Percentiles rank a stretch among this genome's conserved stretches.
Evolutionary conservation across 768 basidiomycete genomes (phyloP).

Genomic region (Rhodotorula taiwanensis): DNA sequence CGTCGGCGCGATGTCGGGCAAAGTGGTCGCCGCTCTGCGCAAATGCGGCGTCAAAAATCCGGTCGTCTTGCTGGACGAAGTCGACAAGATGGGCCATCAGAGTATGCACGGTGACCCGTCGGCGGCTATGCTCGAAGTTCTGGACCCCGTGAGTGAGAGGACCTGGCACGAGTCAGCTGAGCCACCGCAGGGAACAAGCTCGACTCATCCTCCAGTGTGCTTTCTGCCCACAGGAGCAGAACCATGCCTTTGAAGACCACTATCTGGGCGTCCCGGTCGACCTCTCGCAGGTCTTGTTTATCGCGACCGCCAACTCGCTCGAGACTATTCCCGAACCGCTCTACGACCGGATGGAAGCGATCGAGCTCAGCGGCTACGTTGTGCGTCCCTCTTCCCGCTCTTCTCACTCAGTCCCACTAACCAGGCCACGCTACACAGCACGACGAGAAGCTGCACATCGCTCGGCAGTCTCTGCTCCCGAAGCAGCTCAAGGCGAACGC

Average conservation of each 20-base stretch:
- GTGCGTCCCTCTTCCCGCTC: constrained; percentile 11
- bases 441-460: constrained; percentile 85
- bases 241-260: constrained; percentile 60
- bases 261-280: constrained; percentile 63
- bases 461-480: constrained; percentile 75
- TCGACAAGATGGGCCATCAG: constrained; percentile 66
- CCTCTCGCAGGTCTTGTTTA: constrained; percentile 58
- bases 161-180: background rate
- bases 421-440: constrained; percentile 40
- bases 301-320: constrained; percentile 84
- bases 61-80: constrained; percentile 79
- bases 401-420: constrained; percentile 49
- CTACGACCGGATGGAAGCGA: constrained; percentile 80
- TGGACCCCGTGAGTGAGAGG: constrained; percentile 53
- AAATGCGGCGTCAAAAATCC: constrained; percentile 74
- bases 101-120: constrained; percentile 78
- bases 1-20: constrained; percentile 48
- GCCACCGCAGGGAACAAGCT: too few relatives aligned
- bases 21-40: constrained; percentile 76
- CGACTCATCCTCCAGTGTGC: too few relatives aligned
- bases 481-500: constrained; percentile 80
- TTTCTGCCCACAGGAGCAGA: constrained; percentile 24
- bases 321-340: constrained; percentile 83
- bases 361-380: constrained; percentile 60
- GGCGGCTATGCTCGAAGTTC: constrained; percentile 80